phyloP scores from a whole-genome alignment of 2,329 filamentous ascomycete species.

The Volutella citrinella region DNA sequence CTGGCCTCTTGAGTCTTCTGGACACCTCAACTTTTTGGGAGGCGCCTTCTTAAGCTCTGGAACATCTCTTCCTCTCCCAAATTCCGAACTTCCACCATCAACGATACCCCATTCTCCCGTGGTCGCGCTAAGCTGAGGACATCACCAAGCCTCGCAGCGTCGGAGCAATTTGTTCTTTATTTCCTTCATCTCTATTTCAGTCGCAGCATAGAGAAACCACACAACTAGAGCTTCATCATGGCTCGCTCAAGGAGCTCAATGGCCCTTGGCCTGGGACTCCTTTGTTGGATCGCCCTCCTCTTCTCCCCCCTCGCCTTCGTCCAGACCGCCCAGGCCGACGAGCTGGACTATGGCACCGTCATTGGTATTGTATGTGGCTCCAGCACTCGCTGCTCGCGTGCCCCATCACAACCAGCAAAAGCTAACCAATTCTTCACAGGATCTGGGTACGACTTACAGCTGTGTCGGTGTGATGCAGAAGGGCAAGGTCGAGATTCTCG shows the following conservation, averaged over 20 bases:
- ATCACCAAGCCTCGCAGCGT: conserved; percentile 24
- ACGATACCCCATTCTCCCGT: conserved; percentile 29
- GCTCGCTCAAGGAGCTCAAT: conserved; percentile 63
- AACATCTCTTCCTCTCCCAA: conserved; percentile 26
- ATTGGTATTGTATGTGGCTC: conserved; percentile 76
- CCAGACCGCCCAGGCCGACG: conserved; percentile 69
- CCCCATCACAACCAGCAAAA: too few species aligned
- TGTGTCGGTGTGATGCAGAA: conserved; percentile 96
- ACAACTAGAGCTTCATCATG: conserved; percentile 36
- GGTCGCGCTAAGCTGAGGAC: conserved; percentile 30
- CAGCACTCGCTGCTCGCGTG: background rate
- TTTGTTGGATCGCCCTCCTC: conserved; percentile 88
- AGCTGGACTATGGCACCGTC: conserved; percentile 80
- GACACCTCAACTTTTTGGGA: conserved; percentile 42
- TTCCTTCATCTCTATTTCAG: conserved; percentile 17
- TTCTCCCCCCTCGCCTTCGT: conserved; percentile 86
- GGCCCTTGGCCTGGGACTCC: conserved; percentile 79
- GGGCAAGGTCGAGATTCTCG: conserved; percentile 91
- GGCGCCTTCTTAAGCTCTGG: conserved; percentile 35
- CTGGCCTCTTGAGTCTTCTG: conserved; percentile 47
- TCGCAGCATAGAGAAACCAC: conserved; percentile 19
- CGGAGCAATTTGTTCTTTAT: conserved; percentile 21
- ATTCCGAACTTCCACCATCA: conserved; percentile 26
- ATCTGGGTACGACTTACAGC: conserved; percentile 85
- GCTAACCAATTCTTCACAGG: too few species aligned